These are phyloP conservation scores for Lecanoromycetidae sp. DNA, from an alignment of 2,329 filamentous ascomycete species.

Conservation along the genomic window DNA sequence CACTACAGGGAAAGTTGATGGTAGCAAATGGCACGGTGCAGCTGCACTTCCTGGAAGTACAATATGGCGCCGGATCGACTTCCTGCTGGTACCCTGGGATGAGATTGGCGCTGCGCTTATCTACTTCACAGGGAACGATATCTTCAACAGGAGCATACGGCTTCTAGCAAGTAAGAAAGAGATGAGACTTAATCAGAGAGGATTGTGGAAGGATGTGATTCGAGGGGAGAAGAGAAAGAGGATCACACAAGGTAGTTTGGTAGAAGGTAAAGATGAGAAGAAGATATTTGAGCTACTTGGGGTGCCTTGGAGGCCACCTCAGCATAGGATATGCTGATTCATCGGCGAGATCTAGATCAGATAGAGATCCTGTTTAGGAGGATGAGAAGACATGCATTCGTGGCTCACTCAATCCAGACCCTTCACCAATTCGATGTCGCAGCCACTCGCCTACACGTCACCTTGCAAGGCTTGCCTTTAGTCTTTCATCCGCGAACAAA, in stretches of 20 bases:
- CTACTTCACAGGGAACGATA: slow-evolving; percentile 94
- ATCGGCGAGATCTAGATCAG: too few species aligned
- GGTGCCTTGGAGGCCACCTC: slow-evolving; percentile 71
- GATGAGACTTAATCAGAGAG: slow-evolving; percentile 75
- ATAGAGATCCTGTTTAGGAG: too few species aligned
- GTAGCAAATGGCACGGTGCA: slow-evolving; percentile 81
- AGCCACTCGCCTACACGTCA: too few species aligned
- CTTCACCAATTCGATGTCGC: too few species aligned
- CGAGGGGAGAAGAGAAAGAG: slow-evolving; percentile 46
- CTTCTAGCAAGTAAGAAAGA: slow-evolving; percentile 66
- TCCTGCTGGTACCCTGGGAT: slow-evolving; percentile 66
- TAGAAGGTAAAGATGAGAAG: slow-evolving; percentile 65
- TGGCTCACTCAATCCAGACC: too few species aligned
- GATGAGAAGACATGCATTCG: too few species aligned
- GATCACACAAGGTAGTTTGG: slow-evolving; percentile 53
- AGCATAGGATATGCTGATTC: slow-evolving; percentile 61
- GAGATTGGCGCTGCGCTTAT: slow-evolving; percentile 75
- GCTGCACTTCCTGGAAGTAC: slow-evolving; percentile 46
- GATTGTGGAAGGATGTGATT: slow-evolving; percentile 61
- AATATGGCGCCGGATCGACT: slow-evolving; percentile 70
- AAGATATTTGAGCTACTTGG: slow-evolving; percentile 70
- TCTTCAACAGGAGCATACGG: slow-evolving; percentile 81
- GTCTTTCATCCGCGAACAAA: too few species aligned
- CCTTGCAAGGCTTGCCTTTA: too few species aligned
- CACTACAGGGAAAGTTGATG: slow-evolving; percentile 40